Evolutionary conservation across 2,329 filamentous ascomycete species (phyloP), one percentile per base, ranked within the genome.

Genomic region (Xenosphaeropsis pyriputrescens): DNA sequence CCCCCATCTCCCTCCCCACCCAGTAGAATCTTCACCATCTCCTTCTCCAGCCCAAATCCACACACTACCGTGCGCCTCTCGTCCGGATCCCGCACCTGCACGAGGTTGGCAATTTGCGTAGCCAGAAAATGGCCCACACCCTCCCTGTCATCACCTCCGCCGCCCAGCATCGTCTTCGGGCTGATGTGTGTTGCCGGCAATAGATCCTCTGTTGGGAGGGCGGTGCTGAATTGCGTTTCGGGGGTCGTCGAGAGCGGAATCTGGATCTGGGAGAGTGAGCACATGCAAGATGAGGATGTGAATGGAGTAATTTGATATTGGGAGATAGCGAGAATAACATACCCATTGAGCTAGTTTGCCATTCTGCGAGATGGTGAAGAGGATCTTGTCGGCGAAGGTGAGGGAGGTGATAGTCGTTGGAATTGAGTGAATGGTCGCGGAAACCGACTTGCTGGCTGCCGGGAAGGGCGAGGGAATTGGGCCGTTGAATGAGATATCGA

Each of bases 291-390:
- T 41, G 14, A 53, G 51, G 8, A 57, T 51, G 48, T 56, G 54
- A 32, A 57, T 45, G 49, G 53, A 22, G 14, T 33, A 29, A 35
- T 31, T n/a, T n/a, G n/a, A n/a, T n/a, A n/a, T n/a, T n/a, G n/a
- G n/a, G n/a, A n/a, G n/a, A n/a, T n/a, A n/a, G n/a, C n/a, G n/a
- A n/a, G n/a, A n/a, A 22, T n/a, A 26, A 55, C 63, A 38, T 65
- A 95, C 86, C 91, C 91, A 98, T 67, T 96, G 91, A 15, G 84
- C 82, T 34, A 96, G 62, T 41, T 79, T 73, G 6, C 88, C 89
- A 43, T 79, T 73, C 61, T 96, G 91, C 0, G 83, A 84, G 42
- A 96, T 70, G 1, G 86, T 95, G 44, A 98, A 65, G 49, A 98
- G 62, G 50, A 98, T 85, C 59, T 85, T 93, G 68, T 96, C 91